Conservation (phyloP, 2,329 filamentous ascomycete genomes). For the Aspergillus ochraceoroseus region DNA sequence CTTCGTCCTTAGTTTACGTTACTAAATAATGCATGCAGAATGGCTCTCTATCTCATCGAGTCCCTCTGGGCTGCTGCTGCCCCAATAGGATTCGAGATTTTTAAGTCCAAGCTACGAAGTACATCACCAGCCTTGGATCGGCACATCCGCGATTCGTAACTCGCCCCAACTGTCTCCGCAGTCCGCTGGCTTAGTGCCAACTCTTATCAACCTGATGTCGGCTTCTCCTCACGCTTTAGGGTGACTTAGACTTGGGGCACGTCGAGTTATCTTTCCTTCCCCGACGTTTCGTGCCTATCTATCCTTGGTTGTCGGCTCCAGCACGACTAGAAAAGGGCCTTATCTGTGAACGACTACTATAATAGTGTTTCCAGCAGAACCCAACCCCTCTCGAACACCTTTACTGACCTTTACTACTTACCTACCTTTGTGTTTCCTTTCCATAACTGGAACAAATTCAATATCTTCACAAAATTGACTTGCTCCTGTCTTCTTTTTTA, state of each 20-base stretch:
- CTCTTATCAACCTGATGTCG: slow-evolving; percentile 22
- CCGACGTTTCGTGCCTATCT: slow-evolving; percentile 16
- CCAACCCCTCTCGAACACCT: slow-evolving; percentile 1
- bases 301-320: slow-evolving; percentile 8
- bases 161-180: slow-evolving; percentile 26
- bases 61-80: slow-evolving; percentile 7
- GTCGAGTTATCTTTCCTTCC: slow-evolving; percentile 22
- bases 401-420: slow-evolving; percentile 1
- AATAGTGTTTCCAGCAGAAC: slow-evolving; percentile 1
- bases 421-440: no score
- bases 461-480: not conserved
- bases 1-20: slow-evolving; percentile 10
- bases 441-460: slow-evolving; percentile 2
- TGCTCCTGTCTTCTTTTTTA: not conserved
- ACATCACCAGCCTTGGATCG: slow-evolving; percentile 16
- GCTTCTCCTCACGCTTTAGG: slow-evolving; percentile 23
- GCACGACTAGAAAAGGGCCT: no score
- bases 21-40: slow-evolving; percentile 17
- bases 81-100: slow-evolving; percentile 11
- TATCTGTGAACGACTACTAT: slow-evolving; percentile 17
- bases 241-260: slow-evolving; percentile 10
- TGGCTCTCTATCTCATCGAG: slow-evolving; percentile 11
- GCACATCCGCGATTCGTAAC: slow-evolving; percentile 22
- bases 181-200: slow-evolving; percentile 18
- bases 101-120: slow-evolving; percentile 19